phyloP scores from a whole-genome alignment of 2,329 filamentous ascomycete genomes.

The Cladobotryum protrusum region DNA sequence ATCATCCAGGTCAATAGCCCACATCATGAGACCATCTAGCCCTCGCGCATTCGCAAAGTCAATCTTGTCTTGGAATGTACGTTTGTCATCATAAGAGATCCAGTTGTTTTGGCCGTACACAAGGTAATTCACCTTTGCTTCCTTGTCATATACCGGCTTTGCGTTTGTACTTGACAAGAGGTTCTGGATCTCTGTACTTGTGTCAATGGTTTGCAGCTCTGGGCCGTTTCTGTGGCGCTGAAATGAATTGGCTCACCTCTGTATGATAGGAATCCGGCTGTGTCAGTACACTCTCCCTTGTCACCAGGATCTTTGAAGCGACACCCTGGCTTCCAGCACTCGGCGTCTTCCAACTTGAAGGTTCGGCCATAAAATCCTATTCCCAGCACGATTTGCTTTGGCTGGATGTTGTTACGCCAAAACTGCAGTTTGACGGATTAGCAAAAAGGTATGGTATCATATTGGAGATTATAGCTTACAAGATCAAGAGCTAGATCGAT shows the following conservation, averaged over 20 bases:
- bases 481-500: slow-evolving; percentile 5
- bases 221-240: background rate
- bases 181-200: too few species aligned
- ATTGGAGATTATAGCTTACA: background rate
- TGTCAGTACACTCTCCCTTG: slow-evolving; percentile 22
- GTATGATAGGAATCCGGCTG: slow-evolving; percentile 24
- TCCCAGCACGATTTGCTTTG: slow-evolving; percentile 21
- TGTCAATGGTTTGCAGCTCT: background rate
- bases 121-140: slow-evolving; percentile 2
- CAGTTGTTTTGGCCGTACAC: slow-evolving; percentile 1
- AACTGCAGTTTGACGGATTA: background rate
- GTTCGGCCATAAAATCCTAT: slow-evolving; percentile 26
- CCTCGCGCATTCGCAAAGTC: background rate
- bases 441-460: too few species aligned
- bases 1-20: slow-evolving; percentile 5
- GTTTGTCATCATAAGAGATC: slow-evolving; percentile 2
- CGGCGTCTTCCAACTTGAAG: slow-evolving; percentile 25
- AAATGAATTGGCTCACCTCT: background rate
- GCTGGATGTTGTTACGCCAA: background rate
- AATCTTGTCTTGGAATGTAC: slow-evolving; percentile 2
- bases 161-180: background rate
- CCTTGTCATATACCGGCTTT: background rate
- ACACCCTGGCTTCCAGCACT: slow-evolving; percentile 23
- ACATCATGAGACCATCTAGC: background rate
- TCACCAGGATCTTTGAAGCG: slow-evolving; percentile 19